Conservation (phyloP, 2,329 filamentous ascomycete species). For the Calonectria naviculata region DNA sequence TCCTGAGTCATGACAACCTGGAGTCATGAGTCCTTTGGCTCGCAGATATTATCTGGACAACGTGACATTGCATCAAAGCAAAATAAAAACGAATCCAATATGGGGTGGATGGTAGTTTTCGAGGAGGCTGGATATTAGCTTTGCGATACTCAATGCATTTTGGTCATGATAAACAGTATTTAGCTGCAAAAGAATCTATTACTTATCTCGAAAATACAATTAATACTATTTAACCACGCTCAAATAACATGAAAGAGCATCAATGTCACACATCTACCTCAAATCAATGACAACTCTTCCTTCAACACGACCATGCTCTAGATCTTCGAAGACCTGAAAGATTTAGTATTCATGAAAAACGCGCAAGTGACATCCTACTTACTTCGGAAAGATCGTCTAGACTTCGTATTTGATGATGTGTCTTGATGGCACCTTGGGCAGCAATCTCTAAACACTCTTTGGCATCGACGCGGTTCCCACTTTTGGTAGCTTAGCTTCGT, state of each 20-base stretch:
- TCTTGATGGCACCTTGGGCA: neutral
- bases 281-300: conserved; percentile 17
- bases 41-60: too few relatives aligned
- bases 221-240: neutral
- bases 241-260: neutral
- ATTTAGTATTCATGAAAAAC: neutral
- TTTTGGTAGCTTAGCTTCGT: conserved; percentile 6
- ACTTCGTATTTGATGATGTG: conserved; percentile 10
- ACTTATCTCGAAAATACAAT: neutral
- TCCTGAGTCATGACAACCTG: neutral
- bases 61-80: too few relatives aligned
- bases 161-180: too few relatives aligned
- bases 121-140: too few relatives aligned
- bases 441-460: conserved; percentile 20
- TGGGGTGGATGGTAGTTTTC: too few relatives aligned
- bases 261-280: neutral
- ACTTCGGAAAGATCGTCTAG: conserved; percentile 10
- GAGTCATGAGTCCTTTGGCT: neutral
- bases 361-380: neutral
- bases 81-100: too few relatives aligned
- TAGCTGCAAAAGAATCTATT: too few relatives aligned
- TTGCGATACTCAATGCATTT: too few relatives aligned
- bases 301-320: conserved; percentile 13
- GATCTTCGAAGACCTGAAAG: conserved; percentile 2
- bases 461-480: conserved; percentile 13